Base-by-base conservation (phyloP, 345 rosid genomes). In the Murraya koenigii region DNA sequence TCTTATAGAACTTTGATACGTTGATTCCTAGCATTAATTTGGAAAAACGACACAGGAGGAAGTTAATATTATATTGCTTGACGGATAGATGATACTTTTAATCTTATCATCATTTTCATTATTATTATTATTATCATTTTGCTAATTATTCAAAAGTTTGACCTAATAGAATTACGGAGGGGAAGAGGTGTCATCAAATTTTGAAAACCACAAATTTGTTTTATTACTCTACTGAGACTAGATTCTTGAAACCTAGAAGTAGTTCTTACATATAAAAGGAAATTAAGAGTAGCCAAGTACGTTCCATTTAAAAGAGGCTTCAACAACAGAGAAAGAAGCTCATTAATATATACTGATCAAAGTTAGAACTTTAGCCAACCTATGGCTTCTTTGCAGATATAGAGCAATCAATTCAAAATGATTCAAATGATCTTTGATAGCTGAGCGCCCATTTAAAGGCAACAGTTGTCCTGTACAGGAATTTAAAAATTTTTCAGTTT, bases 401-500 rank as follows among this genome's bases (percentile, higher is more conserved):
- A n/a, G 70, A 17, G 60, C 62, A 33, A n/a, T 52, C 70, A 26
- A 65, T 65, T 75, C 64, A n/a, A 52, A 54, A 19, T 75, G 71
- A 64, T 65, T 60, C 49, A 66, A 32, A 52, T 36, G 32, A 25
- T 49, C 36, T 65, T 65, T 69, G 17, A 33, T 19, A 6, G 55
- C 35, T 75, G 71, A 75, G 71, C 35, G 14, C 30, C 9, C 63
- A 49, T 75, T 49, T 75, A 75, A 33, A 75, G 78, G 78, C 58
- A 75, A 64, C 30, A 65, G 36, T 5, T 36, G 19, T 8, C 54
- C 71, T 64, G 6, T n/a, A 62, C 47, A 35, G n/a, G 71, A 32
- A 64, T 65, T 75, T 49, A 64, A 33, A 65, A 64, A 7, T 33
- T 49, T 75, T 65, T 65, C 78, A 64, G 49, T 28, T 32, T 49